Evolutionary conservation across 2,329 filamentous ascomycete genomes (phyloP).

Genomic region (Anthostomella pinea): DNA sequence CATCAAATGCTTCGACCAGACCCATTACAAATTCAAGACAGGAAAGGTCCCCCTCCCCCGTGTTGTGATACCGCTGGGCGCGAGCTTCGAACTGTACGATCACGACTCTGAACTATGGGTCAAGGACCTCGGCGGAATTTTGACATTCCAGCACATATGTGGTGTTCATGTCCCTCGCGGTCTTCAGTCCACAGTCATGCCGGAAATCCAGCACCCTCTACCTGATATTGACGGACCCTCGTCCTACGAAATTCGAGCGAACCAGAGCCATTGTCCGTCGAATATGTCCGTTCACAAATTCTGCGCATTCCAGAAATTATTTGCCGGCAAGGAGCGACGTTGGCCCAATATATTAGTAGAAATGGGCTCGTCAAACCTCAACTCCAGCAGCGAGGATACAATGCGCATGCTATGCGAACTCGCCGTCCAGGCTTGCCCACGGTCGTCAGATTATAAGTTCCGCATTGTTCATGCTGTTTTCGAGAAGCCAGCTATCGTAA

Average conservation of each 20-base stretch:
- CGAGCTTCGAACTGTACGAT: slow-evolving; percentile 31
- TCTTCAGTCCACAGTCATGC: slow-evolving; percentile 16
- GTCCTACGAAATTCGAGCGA: slow-evolving; percentile 54
- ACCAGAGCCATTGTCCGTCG: slow-evolving; percentile 44
- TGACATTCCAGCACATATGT: slow-evolving; percentile 30
- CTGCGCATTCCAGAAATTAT: slow-evolving; percentile 46
- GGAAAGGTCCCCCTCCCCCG: slow-evolving; percentile 26
- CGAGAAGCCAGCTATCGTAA: slow-evolving; percentile 46
- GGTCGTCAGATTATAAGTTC: slow-evolving; percentile 28
- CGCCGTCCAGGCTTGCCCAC: slow-evolving; percentile 54
- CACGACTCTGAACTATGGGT: slow-evolving; percentile 22
- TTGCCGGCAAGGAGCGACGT: slow-evolving; percentile 43
- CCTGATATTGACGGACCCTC: slow-evolving; percentile 40
- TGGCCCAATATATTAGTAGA: slow-evolving; percentile 52
- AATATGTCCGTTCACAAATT: slow-evolving; percentile 51
- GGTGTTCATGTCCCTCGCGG: slow-evolving; percentile 15
- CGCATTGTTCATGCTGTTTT: slow-evolving; percentile 51
- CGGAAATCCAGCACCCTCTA: slow-evolving; percentile 22
- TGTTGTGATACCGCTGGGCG: slow-evolving; percentile 28
- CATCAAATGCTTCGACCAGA: slow-evolving; percentile 29
- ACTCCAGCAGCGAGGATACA: slow-evolving; percentile 56
- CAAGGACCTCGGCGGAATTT: slow-evolving; percentile 16
- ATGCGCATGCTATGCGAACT: slow-evolving; percentile 50
- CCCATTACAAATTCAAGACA: slow-evolving; percentile 29
- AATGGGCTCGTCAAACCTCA: slow-evolving; percentile 52